Conservation (phyloP, 2,329 filamentous ascomycete genomes). For the Neoscytalidium dimidiatum region DNA sequence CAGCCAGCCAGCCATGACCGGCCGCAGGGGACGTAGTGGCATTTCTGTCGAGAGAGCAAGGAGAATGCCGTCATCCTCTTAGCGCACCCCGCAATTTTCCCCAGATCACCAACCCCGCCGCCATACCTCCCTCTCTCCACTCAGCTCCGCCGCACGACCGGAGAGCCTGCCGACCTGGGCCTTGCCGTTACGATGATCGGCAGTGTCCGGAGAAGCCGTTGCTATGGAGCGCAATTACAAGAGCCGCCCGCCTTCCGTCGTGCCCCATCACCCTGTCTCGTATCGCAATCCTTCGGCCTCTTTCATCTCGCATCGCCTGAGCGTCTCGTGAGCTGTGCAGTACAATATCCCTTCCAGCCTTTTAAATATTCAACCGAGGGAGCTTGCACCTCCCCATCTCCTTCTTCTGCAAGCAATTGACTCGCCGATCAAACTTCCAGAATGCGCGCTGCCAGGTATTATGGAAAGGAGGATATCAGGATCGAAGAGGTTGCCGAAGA, state of each 20-base stretch:
- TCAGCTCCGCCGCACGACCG: neutral
- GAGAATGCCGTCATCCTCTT: slow-evolving; percentile 3
- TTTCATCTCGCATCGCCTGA: neutral
- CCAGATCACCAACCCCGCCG: slow-evolving; percentile 15
- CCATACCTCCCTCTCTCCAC: neutral
- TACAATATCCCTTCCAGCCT: neutral
- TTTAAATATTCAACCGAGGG: neutral
- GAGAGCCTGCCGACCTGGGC: neutral
- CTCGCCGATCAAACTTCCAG: neutral
- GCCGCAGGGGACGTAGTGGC: neutral
- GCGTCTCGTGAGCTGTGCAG: slow-evolving; percentile 9
- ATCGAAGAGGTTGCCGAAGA: slow-evolving; percentile 55
- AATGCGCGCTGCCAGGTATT: slow-evolving; percentile 57
- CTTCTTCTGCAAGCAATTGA: neutral
- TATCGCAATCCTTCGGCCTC: neutral
- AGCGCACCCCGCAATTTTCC: slow-evolving; percentile 1
- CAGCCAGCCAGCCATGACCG: neutral
- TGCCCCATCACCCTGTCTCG: neutral
- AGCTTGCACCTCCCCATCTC: neutral
- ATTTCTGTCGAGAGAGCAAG: neutral
- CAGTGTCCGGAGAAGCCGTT: neutral
- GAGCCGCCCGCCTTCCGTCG: neutral
- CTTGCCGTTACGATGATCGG: neutral
- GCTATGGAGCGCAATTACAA: neutral
- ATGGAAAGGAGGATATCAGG: slow-evolving; percentile 58